phyloP scores from a whole-genome alignment of 177 flowering plant genomes.

The Telopea speciosissima region DNA sequence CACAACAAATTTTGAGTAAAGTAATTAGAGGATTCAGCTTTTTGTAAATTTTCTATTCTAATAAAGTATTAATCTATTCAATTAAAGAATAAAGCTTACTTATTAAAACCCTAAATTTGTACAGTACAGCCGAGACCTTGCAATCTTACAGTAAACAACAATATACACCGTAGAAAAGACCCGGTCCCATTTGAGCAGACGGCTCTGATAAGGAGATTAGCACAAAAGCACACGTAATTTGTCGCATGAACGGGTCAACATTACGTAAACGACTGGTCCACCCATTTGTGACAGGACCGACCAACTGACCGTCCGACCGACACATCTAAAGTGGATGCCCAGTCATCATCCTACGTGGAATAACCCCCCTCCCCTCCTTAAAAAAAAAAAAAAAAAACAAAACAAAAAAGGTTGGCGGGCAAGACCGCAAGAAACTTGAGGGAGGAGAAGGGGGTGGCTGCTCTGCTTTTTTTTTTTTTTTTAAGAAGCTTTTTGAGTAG shows the following conservation, averaged over 20 bases:
- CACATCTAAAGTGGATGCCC: conserved; percentile 10
- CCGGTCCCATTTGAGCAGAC: background rate
- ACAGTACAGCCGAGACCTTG: background rate
- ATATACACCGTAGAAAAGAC: background rate
- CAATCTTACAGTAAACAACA: background rate
- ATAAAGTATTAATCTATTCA: background rate
- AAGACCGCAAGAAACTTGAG: background rate
- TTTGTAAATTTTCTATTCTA: too few species aligned
- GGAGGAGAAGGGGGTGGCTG: background rate
- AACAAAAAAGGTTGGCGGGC: conserved; percentile 30
- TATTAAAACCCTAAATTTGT: too few species aligned
- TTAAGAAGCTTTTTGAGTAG: conserved; percentile 30
- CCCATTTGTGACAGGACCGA: too few species aligned
- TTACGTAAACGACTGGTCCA: too few species aligned
- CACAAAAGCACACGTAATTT: background rate
- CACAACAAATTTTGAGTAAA: too few species aligned
- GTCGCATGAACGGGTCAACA: too few species aligned
- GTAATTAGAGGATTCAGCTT: background rate
- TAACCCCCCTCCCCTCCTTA: too few species aligned
- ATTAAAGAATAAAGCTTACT: too few species aligned
- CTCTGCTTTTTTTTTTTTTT: conserved; percentile 18
- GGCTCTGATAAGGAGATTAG: background rate
- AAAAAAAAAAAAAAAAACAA: background rate
- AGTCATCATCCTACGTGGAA: conserved; percentile 28
- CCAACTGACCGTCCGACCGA: background rate